These are phyloP conservation scores for Hansfordia pulvinata DNA, from an alignment of 2,329 filamentous ascomycete species.

Conservation along the genomic window DNA sequence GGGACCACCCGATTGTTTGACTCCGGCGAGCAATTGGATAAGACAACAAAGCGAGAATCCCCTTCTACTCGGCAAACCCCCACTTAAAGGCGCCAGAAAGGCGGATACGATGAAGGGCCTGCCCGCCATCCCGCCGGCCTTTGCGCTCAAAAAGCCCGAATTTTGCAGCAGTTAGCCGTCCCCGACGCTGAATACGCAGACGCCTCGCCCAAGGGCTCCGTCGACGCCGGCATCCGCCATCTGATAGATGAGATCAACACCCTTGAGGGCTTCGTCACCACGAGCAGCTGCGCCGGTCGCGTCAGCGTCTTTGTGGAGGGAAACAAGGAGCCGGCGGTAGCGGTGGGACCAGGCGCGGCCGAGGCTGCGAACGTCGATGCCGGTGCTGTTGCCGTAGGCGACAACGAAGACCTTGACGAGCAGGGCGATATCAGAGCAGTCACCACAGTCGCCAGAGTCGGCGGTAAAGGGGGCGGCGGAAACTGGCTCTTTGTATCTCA, in stretches of 20 bases:
- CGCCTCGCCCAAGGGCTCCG: constrained; percentile 74
- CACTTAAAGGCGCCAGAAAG: too few species aligned
- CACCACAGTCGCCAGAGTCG: constrained; percentile 41
- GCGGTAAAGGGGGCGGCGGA: constrained; percentile 76
- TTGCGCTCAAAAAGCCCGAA: constrained; percentile 54
- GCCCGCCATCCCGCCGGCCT: constrained; percentile 22
- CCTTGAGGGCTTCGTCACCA: constrained; percentile 68
- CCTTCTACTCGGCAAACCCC: too few species aligned
- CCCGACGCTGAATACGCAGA: constrained; percentile 65
- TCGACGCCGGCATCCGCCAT: constrained; percentile 66
- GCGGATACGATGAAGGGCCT: too few species aligned
- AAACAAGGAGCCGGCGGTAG: constrained; percentile 26
- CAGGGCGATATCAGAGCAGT: too few species aligned
- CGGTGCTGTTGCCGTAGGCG: constrained; percentile 5
- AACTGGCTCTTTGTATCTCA: constrained; percentile 84
- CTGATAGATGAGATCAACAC: constrained; percentile 70
- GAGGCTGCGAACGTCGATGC: constrained; percentile 6
- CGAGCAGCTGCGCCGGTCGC: constrained; percentile 82
- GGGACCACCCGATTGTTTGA: too few species aligned
- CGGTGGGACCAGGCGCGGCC: constrained; percentile 7
- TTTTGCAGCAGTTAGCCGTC: constrained; percentile 55
- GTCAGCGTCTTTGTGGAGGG: constrained; percentile 85
- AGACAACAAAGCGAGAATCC: too few species aligned
- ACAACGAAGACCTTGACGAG: too few species aligned
- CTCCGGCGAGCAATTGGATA: too few species aligned